A percentile compares a stretch with the other conserved stretches of the same genome.
Evolutionary conservation across 352 stramenopile species (phyloP).

Genomic region (Thraustotheca clavata): DNA sequence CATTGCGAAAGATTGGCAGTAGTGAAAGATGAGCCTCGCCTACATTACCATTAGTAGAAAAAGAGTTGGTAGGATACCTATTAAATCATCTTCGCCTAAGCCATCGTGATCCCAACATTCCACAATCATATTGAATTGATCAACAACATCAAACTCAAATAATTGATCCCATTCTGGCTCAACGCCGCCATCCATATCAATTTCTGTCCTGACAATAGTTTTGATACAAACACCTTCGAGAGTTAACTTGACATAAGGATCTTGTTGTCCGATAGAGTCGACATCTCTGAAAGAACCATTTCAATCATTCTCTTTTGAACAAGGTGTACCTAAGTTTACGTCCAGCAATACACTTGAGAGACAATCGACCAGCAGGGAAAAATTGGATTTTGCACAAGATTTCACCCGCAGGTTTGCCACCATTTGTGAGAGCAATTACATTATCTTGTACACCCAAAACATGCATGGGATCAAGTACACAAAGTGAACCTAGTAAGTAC

Average conservation of each 20-base stretch:
- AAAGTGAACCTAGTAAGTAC: slow-evolving; percentile 29
- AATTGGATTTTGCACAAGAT: slow-evolving; percentile 74
- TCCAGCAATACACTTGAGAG: slow-evolving; percentile 43
- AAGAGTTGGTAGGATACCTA: slow-evolving; percentile 37
- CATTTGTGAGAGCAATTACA: slow-evolving; percentile 51
- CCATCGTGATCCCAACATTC: slow-evolving; percentile 89
- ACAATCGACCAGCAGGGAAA: slow-evolving; percentile 63
- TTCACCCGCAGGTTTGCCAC: slow-evolving; percentile 57
- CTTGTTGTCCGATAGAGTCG: slow-evolving; percentile 60
- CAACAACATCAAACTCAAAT: slow-evolving; percentile 87
- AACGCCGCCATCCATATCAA: slow-evolving; percentile 72
- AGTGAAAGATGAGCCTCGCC: slow-evolving; percentile 62
- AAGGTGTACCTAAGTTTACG: slow-evolving; percentile 38
- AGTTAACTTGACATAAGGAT: slow-evolving; percentile 74
- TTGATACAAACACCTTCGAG: slow-evolving; percentile 65
- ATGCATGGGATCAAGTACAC: slow-evolving; percentile 68
- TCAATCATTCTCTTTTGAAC: not conserved
- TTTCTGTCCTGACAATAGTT: slow-evolving; percentile 74
- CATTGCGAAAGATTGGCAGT: slow-evolving; percentile 85
- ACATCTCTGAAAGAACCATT: slow-evolving; percentile 31
- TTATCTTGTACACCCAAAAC: slow-evolving; percentile 36
- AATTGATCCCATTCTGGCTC: slow-evolving; percentile 80
- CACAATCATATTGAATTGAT: slow-evolving; percentile 87
- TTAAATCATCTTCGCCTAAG: slow-evolving; percentile 85
- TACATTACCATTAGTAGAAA: not conserved